phyloP scores from a whole-genome alignment of 805 yeast species.

The Komagataella mondaviorum region DNA sequence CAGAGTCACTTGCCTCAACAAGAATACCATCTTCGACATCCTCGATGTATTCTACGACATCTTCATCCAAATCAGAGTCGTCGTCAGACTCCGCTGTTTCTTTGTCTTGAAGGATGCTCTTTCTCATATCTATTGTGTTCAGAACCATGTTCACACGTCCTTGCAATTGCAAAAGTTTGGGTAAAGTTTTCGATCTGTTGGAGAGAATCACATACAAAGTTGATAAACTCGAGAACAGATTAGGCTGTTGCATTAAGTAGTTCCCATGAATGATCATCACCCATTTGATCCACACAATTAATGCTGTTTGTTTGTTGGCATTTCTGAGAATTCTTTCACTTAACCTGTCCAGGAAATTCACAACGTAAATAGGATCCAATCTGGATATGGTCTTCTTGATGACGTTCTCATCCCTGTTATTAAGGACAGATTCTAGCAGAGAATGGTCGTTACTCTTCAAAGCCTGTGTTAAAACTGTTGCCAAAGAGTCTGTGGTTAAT shows the following conservation, averaged over 20 bases:
- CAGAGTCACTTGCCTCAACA: slow-evolving; percentile 12
- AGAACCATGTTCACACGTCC: slow-evolving; percentile 34
- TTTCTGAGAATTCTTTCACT: slow-evolving; percentile 40
- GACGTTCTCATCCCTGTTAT: slow-evolving; percentile 33
- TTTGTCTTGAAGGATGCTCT: slow-evolving; percentile 19
- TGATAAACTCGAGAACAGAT: slow-evolving; percentile 26
- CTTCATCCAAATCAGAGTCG: slow-evolving; percentile 21
- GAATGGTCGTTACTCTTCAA: slow-evolving; percentile 77
- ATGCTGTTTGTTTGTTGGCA: slow-evolving; percentile 31
- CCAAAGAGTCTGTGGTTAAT: slow-evolving; percentile 60
- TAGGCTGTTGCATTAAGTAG: slow-evolving; percentile 30
- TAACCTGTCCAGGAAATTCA: slow-evolving; percentile 34
- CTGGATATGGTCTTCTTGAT: slow-evolving; percentile 36
- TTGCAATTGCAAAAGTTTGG: slow-evolving; percentile 35
- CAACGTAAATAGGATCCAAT: slow-evolving; percentile 34
- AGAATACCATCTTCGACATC: slow-evolving; percentile 42
- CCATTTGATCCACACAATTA: slow-evolving; percentile 44
- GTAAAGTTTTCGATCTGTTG: slow-evolving; percentile 33
- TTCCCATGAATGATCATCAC: slow-evolving; percentile 42
- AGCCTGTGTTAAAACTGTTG: slow-evolving; percentile 81
- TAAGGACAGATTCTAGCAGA: slow-evolving; percentile 71
- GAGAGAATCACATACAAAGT: slow-evolving; percentile 32
- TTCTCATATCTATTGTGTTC: slow-evolving; percentile 26
- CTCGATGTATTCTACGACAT: slow-evolving; percentile 59
- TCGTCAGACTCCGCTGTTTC: slow-evolving; percentile 15